Percentiles rank a stretch among this genome's conserved stretches.
Conservation (phyloP, 352 stramenopile genomes). For the Globisporangium echinulatum region DNA sequence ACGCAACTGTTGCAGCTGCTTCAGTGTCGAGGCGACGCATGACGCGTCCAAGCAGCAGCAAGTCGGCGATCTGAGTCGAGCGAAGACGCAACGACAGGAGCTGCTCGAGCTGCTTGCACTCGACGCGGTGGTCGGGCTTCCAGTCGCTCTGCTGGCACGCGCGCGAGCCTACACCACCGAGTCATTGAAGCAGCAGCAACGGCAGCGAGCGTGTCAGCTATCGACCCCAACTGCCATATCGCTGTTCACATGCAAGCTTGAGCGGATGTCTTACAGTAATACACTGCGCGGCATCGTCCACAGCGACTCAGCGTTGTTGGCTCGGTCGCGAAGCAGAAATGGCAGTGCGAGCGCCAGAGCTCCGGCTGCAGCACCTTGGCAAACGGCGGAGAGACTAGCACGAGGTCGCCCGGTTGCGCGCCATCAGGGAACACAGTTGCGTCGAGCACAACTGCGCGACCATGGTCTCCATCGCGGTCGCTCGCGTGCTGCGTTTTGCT, state of each 20-base stretch:
- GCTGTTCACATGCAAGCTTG: too few relatives aligned
- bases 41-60: slow-evolving; percentile 51
- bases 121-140: slow-evolving; percentile 48
- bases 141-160: slow-evolving; percentile 59
- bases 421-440: slow-evolving; percentile 1
- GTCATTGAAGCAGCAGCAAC: background rate
- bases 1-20: background rate
- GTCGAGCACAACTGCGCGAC: slow-evolving; percentile 24
- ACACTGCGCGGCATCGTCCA: slow-evolving; percentile 37
- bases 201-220: too few relatives aligned
- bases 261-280: slow-evolving; percentile 44
- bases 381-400: slow-evolving; percentile 20
- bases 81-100: slow-evolving; percentile 30
- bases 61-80: slow-evolving; percentile 33
- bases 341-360: slow-evolving; percentile 55
- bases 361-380: slow-evolving; percentile 40
- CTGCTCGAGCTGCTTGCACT: slow-evolving; percentile 44
- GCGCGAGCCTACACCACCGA: slow-evolving; percentile 32
- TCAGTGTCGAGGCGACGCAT: slow-evolving; percentile 19
- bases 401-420: slow-evolving; percentile 22
- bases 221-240: background rate
- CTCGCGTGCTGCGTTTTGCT: background rate
- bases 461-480: slow-evolving; percentile 25
- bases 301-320: slow-evolving; percentile 39
- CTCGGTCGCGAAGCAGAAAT: slow-evolving; percentile 43